Conservation (phyloP, 2,329 filamentous ascomycete genomes). For the Diaporthe sp. region DNA sequence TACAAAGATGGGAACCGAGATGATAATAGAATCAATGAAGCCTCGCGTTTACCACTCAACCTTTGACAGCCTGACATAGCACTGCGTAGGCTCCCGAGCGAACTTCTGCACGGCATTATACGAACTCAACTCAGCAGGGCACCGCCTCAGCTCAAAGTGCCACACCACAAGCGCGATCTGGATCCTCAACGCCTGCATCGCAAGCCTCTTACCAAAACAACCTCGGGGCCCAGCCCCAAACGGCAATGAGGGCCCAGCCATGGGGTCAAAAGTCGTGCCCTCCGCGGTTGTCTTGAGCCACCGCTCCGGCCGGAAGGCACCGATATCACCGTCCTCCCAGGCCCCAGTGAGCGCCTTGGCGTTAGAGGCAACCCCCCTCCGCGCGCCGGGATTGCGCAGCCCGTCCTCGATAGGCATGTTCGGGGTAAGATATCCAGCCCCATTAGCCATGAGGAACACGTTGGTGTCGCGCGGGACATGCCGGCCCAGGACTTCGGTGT, state of each 20-base stretch:
- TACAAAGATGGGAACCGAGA: background rate
- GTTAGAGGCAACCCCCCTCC: slow-evolving; percentile 8
- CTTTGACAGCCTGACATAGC: slow-evolving; percentile 43
- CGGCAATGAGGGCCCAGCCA: slow-evolving; percentile 52
- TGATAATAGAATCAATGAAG: background rate
- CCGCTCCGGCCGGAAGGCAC: slow-evolving; percentile 53
- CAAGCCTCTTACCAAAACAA: slow-evolving; percentile 56
- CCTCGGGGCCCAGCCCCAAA: slow-evolving; percentile 54
- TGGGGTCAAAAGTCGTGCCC: slow-evolving; percentile 47
- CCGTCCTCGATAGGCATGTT: slow-evolving; percentile 47
- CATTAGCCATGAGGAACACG: slow-evolving; percentile 57
- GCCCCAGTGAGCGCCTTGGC: slow-evolving; percentile 45
- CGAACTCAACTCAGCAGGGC: slow-evolving; percentile 44
- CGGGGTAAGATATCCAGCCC: slow-evolving; percentile 48
- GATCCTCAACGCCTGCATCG: slow-evolving; percentile 53
- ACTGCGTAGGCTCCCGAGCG: slow-evolving; percentile 49
- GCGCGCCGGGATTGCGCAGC: slow-evolving; percentile 46
- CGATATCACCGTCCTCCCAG: slow-evolving; percentile 50
- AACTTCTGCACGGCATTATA: slow-evolving; percentile 49
- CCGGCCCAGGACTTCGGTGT: slow-evolving; percentile 52
- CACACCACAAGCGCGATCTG: slow-evolving; percentile 51
- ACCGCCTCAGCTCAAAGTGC: slow-evolving; percentile 54
- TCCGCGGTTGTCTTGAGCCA: slow-evolving; percentile 49
- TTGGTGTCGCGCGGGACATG: slow-evolving; percentile 54
- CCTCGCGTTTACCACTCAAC: background rate